These are phyloP conservation scores for Parastagonospora nodorum DNA, from an alignment of 2,329 filamentous ascomycete genomes.

Conservation along the genomic window DNA sequence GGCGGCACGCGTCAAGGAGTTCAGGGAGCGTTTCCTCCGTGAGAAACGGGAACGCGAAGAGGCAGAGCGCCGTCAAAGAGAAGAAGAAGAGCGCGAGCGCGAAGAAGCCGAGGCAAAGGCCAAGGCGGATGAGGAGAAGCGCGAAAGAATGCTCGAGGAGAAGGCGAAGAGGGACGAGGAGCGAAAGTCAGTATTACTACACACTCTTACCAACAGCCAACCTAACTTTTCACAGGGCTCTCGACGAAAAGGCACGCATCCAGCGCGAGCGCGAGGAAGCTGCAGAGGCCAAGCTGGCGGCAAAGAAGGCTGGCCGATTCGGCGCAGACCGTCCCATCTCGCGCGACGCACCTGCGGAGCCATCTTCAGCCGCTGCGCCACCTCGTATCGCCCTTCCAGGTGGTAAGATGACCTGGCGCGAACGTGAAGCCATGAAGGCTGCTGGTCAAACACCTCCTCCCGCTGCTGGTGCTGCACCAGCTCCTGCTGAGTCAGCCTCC, in stretches of 20 bases:
- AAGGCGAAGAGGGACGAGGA: constrained; percentile 64
- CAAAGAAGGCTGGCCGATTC: constrained; percentile 58
- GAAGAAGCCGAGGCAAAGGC: constrained; percentile 86
- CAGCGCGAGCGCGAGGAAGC: constrained; percentile 89
- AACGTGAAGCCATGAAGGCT: constrained; percentile 65
- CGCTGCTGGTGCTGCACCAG: constrained; percentile 42
- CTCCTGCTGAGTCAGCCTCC: constrained; percentile 33
- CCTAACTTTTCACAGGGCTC: constrained; percentile 57
- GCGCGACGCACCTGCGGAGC: constrained; percentile 41
- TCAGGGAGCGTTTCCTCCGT: constrained; percentile 78
- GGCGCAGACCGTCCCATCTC: constrained; percentile 41
- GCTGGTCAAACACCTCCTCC: constrained; percentile 33
- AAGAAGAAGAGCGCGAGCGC: constrained; percentile 82
- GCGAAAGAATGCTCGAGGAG: constrained; percentile 74
- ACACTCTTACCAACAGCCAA: constrained; percentile 6
- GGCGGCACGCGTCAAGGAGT: constrained; percentile 82
- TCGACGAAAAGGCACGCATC: constrained; percentile 64
- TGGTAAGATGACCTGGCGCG: constrained; percentile 72
- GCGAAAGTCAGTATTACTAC: constrained; percentile 56
- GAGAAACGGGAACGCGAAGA: constrained; percentile 87
- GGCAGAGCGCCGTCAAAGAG: constrained; percentile 74
- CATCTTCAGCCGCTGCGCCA: constrained; percentile 55
- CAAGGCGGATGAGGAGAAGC: constrained; percentile 78
- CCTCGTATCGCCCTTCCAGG: constrained; percentile 67
- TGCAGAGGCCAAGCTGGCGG: constrained; percentile 75